Conservation (phyloP, 1,284 basidiomycete species). For the Athelia sp. region DNA sequence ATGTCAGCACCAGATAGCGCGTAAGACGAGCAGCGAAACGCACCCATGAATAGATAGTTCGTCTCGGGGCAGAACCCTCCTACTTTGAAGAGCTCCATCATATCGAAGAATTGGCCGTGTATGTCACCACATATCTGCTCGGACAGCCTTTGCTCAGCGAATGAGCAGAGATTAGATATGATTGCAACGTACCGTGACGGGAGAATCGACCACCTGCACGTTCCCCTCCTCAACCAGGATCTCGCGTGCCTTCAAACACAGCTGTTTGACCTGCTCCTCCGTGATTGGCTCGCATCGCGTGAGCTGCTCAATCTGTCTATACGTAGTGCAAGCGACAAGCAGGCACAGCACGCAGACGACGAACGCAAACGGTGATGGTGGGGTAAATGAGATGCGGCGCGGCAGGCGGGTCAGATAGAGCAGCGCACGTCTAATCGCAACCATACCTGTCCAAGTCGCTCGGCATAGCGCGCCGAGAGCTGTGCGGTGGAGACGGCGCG, state of each 20-base stretch:
- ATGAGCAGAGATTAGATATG: conserved; percentile 32
- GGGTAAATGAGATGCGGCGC: not conserved
- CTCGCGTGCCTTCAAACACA: conserved; percentile 94
- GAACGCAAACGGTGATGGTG: no score
- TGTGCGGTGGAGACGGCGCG: no score
- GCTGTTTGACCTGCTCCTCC: conserved; percentile 87
- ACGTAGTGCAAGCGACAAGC: no score
- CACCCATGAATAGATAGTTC: conserved; percentile 98
- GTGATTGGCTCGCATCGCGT: conserved; percentile 90
- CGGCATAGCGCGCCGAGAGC: no score
- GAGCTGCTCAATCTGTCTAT: conserved; percentile 84
- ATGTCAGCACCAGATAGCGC: no score
- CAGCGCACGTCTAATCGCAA: no score
- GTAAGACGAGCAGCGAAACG: not conserved
- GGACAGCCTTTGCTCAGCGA: not conserved
- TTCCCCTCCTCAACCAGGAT: conserved; percentile 97
- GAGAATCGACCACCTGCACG: conserved; percentile 93
- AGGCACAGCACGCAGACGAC: no score
- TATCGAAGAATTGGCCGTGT: conserved; percentile 97
- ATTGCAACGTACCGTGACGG: conserved; percentile 85
- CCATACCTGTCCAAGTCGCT: conserved; percentile 46
- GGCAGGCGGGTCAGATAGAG: no score
- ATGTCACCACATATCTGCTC: conserved; percentile 98
- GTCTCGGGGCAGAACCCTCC: conserved; percentile 95
- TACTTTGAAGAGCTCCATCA: conserved; percentile 95